Base-by-base conservation (phyloP, 768 basidiomycete genomes). In the Russula sp. region DNA sequence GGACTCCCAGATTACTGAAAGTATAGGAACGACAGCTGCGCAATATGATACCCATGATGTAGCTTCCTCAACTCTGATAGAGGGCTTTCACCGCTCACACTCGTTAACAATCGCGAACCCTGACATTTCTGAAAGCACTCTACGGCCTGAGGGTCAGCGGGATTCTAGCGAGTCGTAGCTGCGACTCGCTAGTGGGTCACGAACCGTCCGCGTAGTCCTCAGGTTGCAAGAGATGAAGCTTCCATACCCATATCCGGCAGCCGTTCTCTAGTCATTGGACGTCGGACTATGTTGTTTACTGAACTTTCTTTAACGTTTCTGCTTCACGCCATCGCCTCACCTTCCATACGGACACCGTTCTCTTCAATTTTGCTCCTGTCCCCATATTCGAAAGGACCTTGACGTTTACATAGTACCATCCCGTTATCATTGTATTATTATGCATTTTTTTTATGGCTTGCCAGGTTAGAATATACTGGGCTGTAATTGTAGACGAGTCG, bases 111-210 rank as follows among this genome's bases (percentile, higher is more conserved):
- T 26, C 11, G 28, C 40, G 26, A 42, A 57, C 36, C 54, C 54
- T 14, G 53, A 22, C 53, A 14, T 3, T 38, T 18, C 56, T 20
- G 11, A 11, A 22, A 18, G 28, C 20, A 57, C 42, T 28, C 24
- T 26, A 9, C 40, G 0, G 24, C 36, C 34, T 26, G 54, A 55
- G 36, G 56, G 46, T 6, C 20, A n/a, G 28, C 42, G 11, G 5
- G 42, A 57, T 57, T 57, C n/a, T 42, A 18, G 26, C 49, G 3
- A 50, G 49, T 50, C 49, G 16, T 50, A 50, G 49, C 7, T 16
- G 16, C 16, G 26, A 18, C 32, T n/a, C 51, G 30, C 51, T 32
- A 18, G 32, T 53, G 30, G 20, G 20, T 20, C 52, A 34, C 22
- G 32, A 22, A 10, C 10, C n/a, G 49, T 11, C n/a, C 26, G 22